Conservation (phyloP, 148 eudicot genomes). For the Camellia granthamiana region DNA sequence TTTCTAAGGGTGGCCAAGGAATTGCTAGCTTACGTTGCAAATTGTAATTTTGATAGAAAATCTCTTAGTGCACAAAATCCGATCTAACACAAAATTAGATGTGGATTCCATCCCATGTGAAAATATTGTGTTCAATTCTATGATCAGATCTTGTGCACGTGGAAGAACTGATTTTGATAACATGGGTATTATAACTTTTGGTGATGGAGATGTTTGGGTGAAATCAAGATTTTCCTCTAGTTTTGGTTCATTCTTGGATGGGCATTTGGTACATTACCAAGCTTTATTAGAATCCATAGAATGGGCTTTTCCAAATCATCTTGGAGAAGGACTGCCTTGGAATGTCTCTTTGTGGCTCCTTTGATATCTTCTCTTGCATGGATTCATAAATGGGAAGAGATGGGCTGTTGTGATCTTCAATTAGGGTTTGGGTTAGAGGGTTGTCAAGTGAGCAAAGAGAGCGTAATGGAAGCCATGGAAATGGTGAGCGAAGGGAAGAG, state of each 20-base stretch:
- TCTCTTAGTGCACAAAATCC: no score
- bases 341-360: constrained; percentile 36
- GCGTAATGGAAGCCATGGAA: constrained; percentile 22
- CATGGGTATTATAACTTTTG: constrained; percentile 18
- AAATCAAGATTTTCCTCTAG: constrained; percentile 2
- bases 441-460: constrained; percentile 15
- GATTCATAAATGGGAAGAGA: constrained; percentile 28
- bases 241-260: constrained; percentile 23
- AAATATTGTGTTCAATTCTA: no score
- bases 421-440: constrained; percentile 19
- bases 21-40: constrained; percentile 7
- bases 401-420: background rate
- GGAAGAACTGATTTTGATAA: no score
- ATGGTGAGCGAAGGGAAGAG: constrained; percentile 25
- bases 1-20: constrained; percentile 30
- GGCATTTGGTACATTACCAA: constrained; percentile 19
- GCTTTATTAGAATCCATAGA: constrained; percentile 37
- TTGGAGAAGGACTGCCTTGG: constrained; percentile 37
- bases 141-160: no score
- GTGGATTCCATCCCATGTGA: no score
- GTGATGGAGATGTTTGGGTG: constrained; percentile 23
- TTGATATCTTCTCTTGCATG: constrained; percentile 18
- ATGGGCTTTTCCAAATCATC: constrained; percentile 24
- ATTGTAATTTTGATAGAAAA: background rate
- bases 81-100: no score